Percentiles rank a stretch among this genome's conserved stretches.
Conservation (phyloP, 2,329 filamentous ascomycete species). For the Penicillium digitatum region DNA sequence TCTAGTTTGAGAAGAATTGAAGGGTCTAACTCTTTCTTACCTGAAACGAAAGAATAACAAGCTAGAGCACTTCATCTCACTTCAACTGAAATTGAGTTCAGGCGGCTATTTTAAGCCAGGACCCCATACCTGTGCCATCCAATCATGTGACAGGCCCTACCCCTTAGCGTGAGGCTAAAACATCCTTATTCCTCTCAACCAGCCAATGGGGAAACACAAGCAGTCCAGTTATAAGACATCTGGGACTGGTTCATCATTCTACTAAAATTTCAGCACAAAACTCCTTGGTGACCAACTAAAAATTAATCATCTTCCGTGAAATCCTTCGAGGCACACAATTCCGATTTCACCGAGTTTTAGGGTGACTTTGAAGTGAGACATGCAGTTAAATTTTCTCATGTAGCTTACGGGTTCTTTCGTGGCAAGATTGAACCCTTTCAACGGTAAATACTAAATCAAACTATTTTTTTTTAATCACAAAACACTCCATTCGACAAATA, state of each 20-base stretch:
- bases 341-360: neutral
- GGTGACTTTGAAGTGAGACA: slow-evolving; percentile 2
- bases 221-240: neutral
- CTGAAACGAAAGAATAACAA: neutral
- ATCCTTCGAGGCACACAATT: neutral
- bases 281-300: neutral
- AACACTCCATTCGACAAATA: neutral
- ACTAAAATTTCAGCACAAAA: neutral
- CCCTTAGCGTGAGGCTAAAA: slow-evolving; percentile 5
- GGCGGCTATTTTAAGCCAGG: slow-evolving; percentile 2
- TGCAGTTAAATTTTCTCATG: neutral
- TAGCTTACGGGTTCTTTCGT: neutral
- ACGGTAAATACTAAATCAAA: neutral
- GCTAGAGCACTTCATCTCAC: neutral
- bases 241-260: neutral
- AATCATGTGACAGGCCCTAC: neutral
- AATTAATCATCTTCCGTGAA: neutral
- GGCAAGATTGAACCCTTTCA: neutral
- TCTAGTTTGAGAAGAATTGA: no score
- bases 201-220: neutral
- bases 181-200: neutral
- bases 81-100: neutral
- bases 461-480: neutral
- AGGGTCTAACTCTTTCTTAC: neutral
- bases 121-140: neutral